Evolutionary conservation across 768 basidiomycete genomes (phyloP).

Genomic region (Pseudohyphozyma bogoriensis): DNA sequence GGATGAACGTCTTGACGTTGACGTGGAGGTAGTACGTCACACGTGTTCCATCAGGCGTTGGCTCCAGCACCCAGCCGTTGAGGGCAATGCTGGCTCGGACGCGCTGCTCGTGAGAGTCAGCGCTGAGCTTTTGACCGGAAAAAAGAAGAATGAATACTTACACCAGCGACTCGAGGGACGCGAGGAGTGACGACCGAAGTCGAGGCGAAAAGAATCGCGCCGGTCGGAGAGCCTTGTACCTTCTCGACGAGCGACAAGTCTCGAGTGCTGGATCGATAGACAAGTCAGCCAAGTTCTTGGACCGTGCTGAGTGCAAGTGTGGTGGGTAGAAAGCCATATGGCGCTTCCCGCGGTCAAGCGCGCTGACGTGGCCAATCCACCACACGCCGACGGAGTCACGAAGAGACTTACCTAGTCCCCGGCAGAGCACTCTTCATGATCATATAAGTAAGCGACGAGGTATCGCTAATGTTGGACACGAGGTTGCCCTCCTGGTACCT

Average conservation of each 20-base stretch:
- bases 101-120: too few relatives aligned
- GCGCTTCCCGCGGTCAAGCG: slow-evolving; percentile 6
- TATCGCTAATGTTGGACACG: slow-evolving; percentile 27
- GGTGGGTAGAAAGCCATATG: background rate
- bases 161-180: slow-evolving; percentile 27
- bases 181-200: slow-evolving; percentile 28
- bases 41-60: slow-evolving; percentile 6
- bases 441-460: slow-evolving; percentile 29
- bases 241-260: slow-evolving; percentile 29
- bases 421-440: too few relatives aligned
- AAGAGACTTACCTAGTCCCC: too few relatives aligned
- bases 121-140: too few relatives aligned
- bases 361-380: background rate
- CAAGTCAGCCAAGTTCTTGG: background rate
- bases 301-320: too few relatives aligned
- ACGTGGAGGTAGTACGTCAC: slow-evolving; percentile 26
- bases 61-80: slow-evolving; percentile 29
- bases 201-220: slow-evolving; percentile 28
- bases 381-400: too few relatives aligned
- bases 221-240: slow-evolving; percentile 17
- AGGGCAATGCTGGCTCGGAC: slow-evolving; percentile 27
- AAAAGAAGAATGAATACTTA: too few relatives aligned
- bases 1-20: slow-evolving; percentile 25
- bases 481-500: slow-evolving; percentile 20
- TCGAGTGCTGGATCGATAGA: slow-evolving; percentile 10